Evolutionary conservation across 1,139 yeast species (phyloP), one percentile per base, ranked within the genome.

Genomic region (Suhomyces terraborum): DNA sequence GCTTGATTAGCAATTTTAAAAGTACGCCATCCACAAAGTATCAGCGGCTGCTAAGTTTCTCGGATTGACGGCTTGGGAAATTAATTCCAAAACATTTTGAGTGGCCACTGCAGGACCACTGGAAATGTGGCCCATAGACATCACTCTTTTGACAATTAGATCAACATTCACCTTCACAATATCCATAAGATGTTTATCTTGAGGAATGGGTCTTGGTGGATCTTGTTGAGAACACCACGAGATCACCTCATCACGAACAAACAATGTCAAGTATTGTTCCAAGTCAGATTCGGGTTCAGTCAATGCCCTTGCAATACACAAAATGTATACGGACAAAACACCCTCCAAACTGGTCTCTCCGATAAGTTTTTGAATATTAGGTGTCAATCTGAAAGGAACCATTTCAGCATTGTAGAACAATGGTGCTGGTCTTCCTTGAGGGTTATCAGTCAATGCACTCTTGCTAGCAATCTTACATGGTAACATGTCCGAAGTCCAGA

Each of bases 301-400:
- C 49, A 94, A 70, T 8, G 96, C 91, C 56, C 89, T 79, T 1
- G 97, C 95, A 59, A 91, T 88, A 23, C 84, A 79, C 73, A 91
- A 82, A 36, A 93, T 73, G 54, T 91, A 82, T 47, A 89, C 91
- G 1, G 97, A 83, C 51, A 89, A 80, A 16, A 94, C 75, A 41
- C 98, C 98, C 63, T 94, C 98, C 55, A 89, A 68, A 4, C 93
- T 87, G 19, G 93, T 82, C 48, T 91, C 96, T 25, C 98, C 98
- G 71, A 94, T 88, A 56, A 93, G 75, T 51, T 86, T 84, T 62
- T 93, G 98, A 43, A 94, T 79, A 58, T 94, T 94, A 29, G 98
- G 98, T 5, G 99, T 93, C 58, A 94, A 75, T 58, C 99, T 77
- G 77, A 94, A 93, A 30, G 98, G 98, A 38, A 93, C 98, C 52